Evolutionary conservation across 2,329 filamentous ascomycete genomes (phyloP).

Genomic region (Xylaria polymorpha): DNA sequence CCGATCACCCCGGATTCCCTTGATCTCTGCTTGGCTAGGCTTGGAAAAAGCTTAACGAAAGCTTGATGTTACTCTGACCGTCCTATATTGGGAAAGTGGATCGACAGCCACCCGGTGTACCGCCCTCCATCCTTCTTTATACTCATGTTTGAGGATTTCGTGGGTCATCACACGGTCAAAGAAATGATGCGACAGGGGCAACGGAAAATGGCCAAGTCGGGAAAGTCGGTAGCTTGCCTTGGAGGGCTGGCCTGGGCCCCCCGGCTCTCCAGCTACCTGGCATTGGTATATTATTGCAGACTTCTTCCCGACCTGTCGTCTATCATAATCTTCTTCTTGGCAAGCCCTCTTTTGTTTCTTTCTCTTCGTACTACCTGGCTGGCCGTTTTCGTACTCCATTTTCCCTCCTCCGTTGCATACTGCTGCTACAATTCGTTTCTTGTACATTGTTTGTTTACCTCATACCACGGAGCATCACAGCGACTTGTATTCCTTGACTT

Average conservation of each 20-base stretch:
- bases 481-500: not conserved
- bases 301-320: slow-evolving; percentile 12
- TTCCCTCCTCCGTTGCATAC: slow-evolving; percentile 10
- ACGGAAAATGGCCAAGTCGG: slow-evolving; percentile 15
- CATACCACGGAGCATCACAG: not conserved
- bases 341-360: slow-evolving; percentile 31
- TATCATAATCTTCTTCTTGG: slow-evolving; percentile 15
- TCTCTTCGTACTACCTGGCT: slow-evolving; percentile 28
- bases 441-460: slow-evolving; percentile 23
- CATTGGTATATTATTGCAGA: slow-evolving; percentile 31
- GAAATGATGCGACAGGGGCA: slow-evolving; percentile 27
- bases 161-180: slow-evolving; percentile 13
- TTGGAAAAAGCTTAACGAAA: slow-evolving; percentile 33
- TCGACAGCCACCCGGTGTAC: slow-evolving; percentile 10
- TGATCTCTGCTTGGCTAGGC: slow-evolving; percentile 27
- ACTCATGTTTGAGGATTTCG: slow-evolving; percentile 27
- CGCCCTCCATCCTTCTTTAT: slow-evolving; percentile 8
- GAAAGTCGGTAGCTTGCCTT: slow-evolving; percentile 7
- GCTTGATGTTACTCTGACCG: slow-evolving; percentile 1
- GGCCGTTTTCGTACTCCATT: slow-evolving; percentile 22
- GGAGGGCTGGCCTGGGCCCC: not conserved
- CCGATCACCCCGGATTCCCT: slow-evolving; percentile 22
- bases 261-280: not conserved
- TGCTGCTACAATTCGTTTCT: slow-evolving; percentile 21
- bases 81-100: slow-evolving; percentile 21